These are phyloP conservation scores for Sphaerostilbella broomeana DNA, from an alignment of 2,329 filamentous ascomycete species.

Conservation along the genomic window DNA sequence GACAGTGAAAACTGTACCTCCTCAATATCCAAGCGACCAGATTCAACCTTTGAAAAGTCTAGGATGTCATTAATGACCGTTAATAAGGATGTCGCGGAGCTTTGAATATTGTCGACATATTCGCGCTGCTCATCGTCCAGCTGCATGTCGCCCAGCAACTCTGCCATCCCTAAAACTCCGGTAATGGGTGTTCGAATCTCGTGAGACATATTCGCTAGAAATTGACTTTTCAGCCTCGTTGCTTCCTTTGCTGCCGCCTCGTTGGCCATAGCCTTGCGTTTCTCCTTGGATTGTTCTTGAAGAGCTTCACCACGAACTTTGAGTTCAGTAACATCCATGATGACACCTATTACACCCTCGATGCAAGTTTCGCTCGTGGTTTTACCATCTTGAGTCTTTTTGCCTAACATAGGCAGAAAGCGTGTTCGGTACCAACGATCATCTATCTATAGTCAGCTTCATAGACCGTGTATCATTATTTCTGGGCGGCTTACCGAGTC, in stretches of 20 bases:
- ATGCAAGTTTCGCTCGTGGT: slow-evolving; percentile 43
- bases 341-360: slow-evolving; percentile 70
- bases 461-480: not conserved
- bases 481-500: slow-evolving; percentile 36
- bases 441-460: slow-evolving; percentile 28
- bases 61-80: slow-evolving; percentile 89
- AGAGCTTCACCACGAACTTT: slow-evolving; percentile 58
- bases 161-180: slow-evolving; percentile 74
- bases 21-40: slow-evolving; percentile 68
- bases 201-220: slow-evolving; percentile 76
- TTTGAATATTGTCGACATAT: slow-evolving; percentile 70
- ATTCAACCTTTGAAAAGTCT: slow-evolving; percentile 83
- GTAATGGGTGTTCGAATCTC: slow-evolving; percentile 74
- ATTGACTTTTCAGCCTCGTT: slow-evolving; percentile 72
- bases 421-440: slow-evolving; percentile 65
- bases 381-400: slow-evolving; percentile 46
- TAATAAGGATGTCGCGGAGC: slow-evolving; percentile 72
- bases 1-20: slow-evolving; percentile 74
- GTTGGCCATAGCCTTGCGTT: slow-evolving; percentile 63
- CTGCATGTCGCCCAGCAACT: slow-evolving; percentile 62
- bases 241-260: slow-evolving; percentile 75
- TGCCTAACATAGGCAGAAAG: slow-evolving; percentile 58
- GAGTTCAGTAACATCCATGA: slow-evolving; percentile 71
- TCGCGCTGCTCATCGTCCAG: slow-evolving; percentile 66
- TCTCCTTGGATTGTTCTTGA: slow-evolving; percentile 59